phyloP scores from a whole-genome alignment of 2,329 filamentous ascomycete species.

The Diaporthe nobilis region DNA sequence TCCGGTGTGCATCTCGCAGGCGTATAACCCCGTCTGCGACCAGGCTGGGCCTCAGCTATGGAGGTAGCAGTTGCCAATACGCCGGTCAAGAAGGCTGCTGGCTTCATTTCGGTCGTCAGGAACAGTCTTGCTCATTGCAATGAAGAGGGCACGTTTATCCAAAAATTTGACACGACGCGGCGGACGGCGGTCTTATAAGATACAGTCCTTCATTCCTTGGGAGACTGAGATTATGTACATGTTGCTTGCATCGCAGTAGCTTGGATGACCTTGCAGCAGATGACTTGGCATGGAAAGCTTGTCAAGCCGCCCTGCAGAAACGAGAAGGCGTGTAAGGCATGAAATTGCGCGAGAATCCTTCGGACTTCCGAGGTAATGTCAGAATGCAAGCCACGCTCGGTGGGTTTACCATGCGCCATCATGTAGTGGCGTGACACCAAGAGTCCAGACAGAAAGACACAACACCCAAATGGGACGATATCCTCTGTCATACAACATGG shows the following conservation, averaged over 20 bases:
- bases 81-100: background rate
- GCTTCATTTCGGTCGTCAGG: background rate
- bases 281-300: background rate
- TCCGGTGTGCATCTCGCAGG: conserved; percentile 3
- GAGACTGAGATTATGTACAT: background rate
- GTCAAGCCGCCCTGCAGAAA: conserved; percentile 2
- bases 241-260: background rate
- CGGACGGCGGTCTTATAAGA: conserved; percentile 4
- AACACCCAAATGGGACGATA: background rate
- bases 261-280: conserved; percentile 18
- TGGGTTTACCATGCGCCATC: background rate
- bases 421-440: background rate
- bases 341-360: background rate
- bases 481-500: background rate
- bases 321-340: background rate
- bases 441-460: background rate
- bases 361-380: conserved; percentile 22
- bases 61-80: background rate
- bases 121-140: background rate
- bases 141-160: background rate
- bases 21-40: background rate
- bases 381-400: conserved; percentile 5
- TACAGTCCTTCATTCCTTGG: background rate
- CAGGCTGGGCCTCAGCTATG: background rate
- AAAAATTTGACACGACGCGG: background rate